Evolutionary conservation across 148 eudicot genomes (phyloP).

Genomic region (Cornus kousa): DNA sequence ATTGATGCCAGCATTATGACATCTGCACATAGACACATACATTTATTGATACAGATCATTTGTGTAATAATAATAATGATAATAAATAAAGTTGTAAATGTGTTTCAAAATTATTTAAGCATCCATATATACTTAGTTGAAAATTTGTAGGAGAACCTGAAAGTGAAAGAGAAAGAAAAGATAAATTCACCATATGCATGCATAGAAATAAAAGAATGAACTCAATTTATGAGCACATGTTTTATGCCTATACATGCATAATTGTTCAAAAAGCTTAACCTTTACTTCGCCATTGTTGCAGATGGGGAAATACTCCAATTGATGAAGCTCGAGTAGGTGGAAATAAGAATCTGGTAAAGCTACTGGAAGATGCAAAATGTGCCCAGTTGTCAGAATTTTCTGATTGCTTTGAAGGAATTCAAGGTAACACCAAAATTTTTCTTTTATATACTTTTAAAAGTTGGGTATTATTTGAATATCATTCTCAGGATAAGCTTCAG

Average conservation of each 20-base stretch:
- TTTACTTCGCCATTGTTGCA: conserved; percentile 4
- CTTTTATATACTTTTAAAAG: not conserved
- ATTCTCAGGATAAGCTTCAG: not conserved
- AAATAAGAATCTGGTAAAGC: conserved; percentile 16
- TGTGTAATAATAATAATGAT: too few relatives aligned
- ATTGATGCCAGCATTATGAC: too few relatives aligned
- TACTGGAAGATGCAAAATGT: conserved; percentile 10
- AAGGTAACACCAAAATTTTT: not conserved
- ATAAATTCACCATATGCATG: not conserved
- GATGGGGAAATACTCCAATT: conserved; percentile 40
- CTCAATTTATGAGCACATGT: not conserved
- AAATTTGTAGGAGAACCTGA: not conserved
- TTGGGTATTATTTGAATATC: not conserved
- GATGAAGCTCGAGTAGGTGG: conserved; percentile 41
- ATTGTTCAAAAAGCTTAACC: not conserved
- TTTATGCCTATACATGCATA: not conserved
- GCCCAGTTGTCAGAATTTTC: conserved; percentile 9
- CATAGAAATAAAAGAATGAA: not conserved
- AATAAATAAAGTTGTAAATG: too few relatives aligned
- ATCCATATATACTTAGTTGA: not conserved
- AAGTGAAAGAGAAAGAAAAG: not conserved
- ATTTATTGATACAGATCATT: too few relatives aligned
- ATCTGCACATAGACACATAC: too few relatives aligned
- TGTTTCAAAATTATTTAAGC: too few relatives aligned
- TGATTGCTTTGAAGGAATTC: not conserved